These are phyloP conservation scores for Crepidotus variabilis DNA, from an alignment of 768 basidiomycete species.

Conservation along the genomic window DNA sequence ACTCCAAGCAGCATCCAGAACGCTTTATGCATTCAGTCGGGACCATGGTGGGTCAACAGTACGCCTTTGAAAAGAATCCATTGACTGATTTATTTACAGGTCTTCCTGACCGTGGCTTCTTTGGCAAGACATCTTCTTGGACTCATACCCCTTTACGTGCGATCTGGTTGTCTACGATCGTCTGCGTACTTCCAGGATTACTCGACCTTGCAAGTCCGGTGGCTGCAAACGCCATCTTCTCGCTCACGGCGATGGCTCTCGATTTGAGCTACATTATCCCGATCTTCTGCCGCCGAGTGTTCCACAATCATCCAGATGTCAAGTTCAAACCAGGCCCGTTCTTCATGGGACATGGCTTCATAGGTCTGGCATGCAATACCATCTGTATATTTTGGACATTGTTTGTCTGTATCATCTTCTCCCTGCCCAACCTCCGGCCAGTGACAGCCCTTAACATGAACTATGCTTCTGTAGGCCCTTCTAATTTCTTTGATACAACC, in stretches of 20 bases:
- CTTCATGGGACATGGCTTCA: slow-evolving; percentile 69
- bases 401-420: slow-evolving; percentile 69
- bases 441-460: slow-evolving; percentile 77
- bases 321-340: slow-evolving; percentile 84
- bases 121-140: slow-evolving; percentile 56
- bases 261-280: slow-evolving; percentile 83
- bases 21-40: slow-evolving; percentile 81
- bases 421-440: slow-evolving; percentile 65
- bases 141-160: slow-evolving; percentile 78
- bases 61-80: background rate
- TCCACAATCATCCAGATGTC: slow-evolving; percentile 73
- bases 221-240: slow-evolving; percentile 80
- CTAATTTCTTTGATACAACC: background rate
- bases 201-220: slow-evolving; percentile 74
- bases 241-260: slow-evolving; percentile 73
- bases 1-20: slow-evolving; percentile 78
- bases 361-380: slow-evolving; percentile 60
- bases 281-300: slow-evolving; percentile 69
- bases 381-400: slow-evolving; percentile 68
- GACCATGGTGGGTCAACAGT: slow-evolving; percentile 50
- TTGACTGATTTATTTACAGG: slow-evolving; percentile 29
- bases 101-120: slow-evolving; percentile 75
- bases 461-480: slow-evolving; percentile 61
- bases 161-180: slow-evolving; percentile 67
- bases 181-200: slow-evolving; percentile 67